phyloP scores from a whole-genome alignment of 1,284 basidiomycete species.

The Irpex sp. region DNA sequence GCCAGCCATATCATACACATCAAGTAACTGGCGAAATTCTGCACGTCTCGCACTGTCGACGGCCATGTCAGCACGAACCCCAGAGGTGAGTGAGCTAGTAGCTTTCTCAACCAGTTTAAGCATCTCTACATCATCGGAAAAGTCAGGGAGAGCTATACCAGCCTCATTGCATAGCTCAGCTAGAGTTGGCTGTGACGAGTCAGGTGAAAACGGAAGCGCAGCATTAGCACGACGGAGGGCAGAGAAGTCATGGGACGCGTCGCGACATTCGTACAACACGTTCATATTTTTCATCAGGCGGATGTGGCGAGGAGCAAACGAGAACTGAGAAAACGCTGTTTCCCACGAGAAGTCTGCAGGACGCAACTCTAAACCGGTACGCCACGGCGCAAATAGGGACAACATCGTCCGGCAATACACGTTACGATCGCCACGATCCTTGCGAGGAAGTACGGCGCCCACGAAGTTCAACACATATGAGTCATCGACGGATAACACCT shows the following conservation, averaged over 20 bases:
- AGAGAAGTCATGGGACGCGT: conserved; percentile 29
- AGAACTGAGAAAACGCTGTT: conserved; percentile 14
- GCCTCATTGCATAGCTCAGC: not conserved
- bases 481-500: not conserved
- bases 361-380: conserved; percentile 23
- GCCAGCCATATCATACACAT: too few relatives aligned
- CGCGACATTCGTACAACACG: conserved; percentile 27
- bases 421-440: conserved; percentile 26
- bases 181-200: not conserved
- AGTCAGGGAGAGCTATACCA: too few relatives aligned
- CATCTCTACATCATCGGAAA: too few relatives aligned
- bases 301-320: not conserved
- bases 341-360: conserved; percentile 13
- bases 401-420: conserved; percentile 29
- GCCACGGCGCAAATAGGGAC: conserved; percentile 27
- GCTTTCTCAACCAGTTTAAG: too few relatives aligned
- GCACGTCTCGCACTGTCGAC: too few relatives aligned
- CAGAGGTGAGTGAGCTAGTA: too few relatives aligned
- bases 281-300: conserved; percentile 26
- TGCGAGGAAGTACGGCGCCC: conserved; percentile 23
- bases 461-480: conserved; percentile 21
- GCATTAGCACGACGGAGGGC: not conserved
- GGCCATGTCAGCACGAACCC: too few relatives aligned
- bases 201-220: not conserved
- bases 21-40: too few relatives aligned